Evolutionary conservation across 495 filamentous ascomycete species (phyloP).

Genomic region (Chlorociboria aeruginascens): DNA sequence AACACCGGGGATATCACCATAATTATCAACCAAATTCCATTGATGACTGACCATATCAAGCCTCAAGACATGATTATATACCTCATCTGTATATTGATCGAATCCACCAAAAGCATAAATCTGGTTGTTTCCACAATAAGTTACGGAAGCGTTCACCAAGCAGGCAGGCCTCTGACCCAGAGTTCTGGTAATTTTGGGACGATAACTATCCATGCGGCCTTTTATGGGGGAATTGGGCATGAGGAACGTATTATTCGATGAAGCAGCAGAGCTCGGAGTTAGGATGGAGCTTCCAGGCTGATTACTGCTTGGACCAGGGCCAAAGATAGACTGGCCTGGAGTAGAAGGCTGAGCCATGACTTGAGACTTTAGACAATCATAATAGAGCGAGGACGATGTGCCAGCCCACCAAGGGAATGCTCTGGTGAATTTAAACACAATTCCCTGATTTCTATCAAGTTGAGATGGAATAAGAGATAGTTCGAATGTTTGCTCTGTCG

Average conservation of each 20-base stretch:
- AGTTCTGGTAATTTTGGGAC: constrained; percentile 67
- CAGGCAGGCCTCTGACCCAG: constrained; percentile 85
- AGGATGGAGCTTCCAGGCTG: neutral
- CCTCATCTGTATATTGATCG: constrained; percentile 97
- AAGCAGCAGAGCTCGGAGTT: constrained; percentile 35
- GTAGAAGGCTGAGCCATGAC: constrained; percentile 20
- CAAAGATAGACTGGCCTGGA: constrained; percentile 17
- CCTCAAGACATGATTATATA: constrained; percentile 93
- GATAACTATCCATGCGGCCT: constrained; percentile 55
- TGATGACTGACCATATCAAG: constrained; percentile 75
- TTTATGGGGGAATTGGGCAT: constrained; percentile 72
- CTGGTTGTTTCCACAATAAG: constrained; percentile 87
- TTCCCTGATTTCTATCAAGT: no score
- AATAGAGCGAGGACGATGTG: neutral
- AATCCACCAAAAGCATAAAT: constrained; percentile 99
- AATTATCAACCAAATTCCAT: constrained; percentile 96
- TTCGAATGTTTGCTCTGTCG: no score
- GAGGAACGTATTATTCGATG: constrained; percentile 68
- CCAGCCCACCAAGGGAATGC: no score
- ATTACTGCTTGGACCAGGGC: constrained; percentile 5
- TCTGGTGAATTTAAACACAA: no score
- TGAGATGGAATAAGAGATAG: no score
- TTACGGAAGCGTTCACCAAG: constrained; percentile 94
- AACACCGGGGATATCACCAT: constrained; percentile 94
- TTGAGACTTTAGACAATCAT: neutral